Evolutionary conservation across 129 eudicot species (phyloP).

Genomic region (Saposhnikovia divaricata): DNA sequence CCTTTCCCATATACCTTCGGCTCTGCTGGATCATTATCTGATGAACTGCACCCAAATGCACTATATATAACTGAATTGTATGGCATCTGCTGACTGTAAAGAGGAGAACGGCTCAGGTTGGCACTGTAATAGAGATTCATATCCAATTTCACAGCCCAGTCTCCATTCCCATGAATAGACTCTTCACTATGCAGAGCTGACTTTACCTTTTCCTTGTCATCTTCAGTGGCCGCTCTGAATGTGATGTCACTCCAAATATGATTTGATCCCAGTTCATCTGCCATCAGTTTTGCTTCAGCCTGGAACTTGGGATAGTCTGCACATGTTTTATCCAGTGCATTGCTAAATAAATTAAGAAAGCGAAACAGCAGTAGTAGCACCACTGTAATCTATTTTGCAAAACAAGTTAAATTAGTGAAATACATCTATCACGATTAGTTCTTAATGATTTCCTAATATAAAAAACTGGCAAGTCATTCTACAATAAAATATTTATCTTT

Average conservation of each 20-base stretch:
- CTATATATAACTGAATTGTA: slow-evolving; percentile 62
- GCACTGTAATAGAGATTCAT: slow-evolving; percentile 91
- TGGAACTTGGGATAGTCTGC: slow-evolving; percentile 85
- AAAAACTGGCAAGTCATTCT: background rate
- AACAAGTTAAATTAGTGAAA: background rate
- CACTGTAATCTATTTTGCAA: background rate
- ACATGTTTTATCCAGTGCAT: slow-evolving; percentile 9
- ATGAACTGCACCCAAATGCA: slow-evolving; percentile 64
- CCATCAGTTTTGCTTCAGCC: slow-evolving; percentile 58
- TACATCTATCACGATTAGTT: background rate
- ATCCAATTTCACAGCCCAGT: slow-evolving; percentile 92
- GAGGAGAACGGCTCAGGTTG: slow-evolving; percentile 83
- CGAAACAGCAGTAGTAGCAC: background rate
- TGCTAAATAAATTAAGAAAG: background rate
- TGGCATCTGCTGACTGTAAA: slow-evolving; percentile 88
- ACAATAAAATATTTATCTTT: no score
- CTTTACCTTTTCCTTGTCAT: slow-evolving; percentile 59
- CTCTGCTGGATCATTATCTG: slow-evolving; percentile 27
- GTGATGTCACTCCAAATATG: slow-evolving; percentile 49
- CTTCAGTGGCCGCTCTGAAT: slow-evolving; percentile 42
- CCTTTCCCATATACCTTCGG: slow-evolving; percentile 26
- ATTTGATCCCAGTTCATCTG: slow-evolving; percentile 59
- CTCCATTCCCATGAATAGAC: slow-evolving; percentile 65
- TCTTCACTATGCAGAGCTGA: slow-evolving; percentile 70
- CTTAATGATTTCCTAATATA: background rate